Conservation (phyloP, 495 filamentous ascomycete species). For the Neurospora sp. region DNA sequence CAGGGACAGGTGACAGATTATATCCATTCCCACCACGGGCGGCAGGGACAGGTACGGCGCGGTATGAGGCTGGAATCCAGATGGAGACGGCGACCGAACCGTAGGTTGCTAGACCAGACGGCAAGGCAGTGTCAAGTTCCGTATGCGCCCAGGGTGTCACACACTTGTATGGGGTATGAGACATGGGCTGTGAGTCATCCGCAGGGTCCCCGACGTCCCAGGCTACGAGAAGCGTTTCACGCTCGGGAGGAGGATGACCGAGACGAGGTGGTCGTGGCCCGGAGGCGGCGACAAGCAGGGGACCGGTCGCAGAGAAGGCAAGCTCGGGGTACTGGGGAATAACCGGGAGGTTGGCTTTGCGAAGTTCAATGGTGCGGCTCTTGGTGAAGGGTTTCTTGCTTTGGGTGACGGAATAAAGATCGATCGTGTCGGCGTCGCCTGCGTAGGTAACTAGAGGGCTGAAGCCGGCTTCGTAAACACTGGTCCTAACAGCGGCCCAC, state of each 20-base stretch:
- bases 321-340: conserved; percentile 28
- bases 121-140: conserved; percentile 27
- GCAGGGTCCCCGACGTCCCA: conserved; percentile 20
- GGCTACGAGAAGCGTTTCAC: conserved; percentile 23
- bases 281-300: conserved; percentile 24
- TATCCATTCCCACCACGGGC: conserved; percentile 15
- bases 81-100: conserved; percentile 24
- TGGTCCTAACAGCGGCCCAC: conserved; percentile 24
- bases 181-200: background rate
- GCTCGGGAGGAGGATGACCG: conserved; percentile 23
- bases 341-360: conserved; percentile 20
- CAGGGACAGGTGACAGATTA: conserved; percentile 19
- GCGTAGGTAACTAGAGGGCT: conserved; percentile 20
- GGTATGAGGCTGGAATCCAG: conserved; percentile 27
- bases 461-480: conserved; percentile 22
- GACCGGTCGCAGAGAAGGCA: conserved; percentile 24
- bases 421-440: conserved; percentile 25
- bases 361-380: conserved; percentile 57
- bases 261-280: conserved; percentile 23
- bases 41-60: conserved; percentile 20
- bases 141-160: conserved; percentile 27
- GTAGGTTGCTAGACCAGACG: conserved; percentile 21
- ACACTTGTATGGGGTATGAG: conserved; percentile 22
- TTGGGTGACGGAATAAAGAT: conserved; percentile 60
- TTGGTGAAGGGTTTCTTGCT: conserved; percentile 60